Conservation (phyloP, 2,329 filamentous ascomycete genomes). For the Stromatinia cepivora region DNA sequence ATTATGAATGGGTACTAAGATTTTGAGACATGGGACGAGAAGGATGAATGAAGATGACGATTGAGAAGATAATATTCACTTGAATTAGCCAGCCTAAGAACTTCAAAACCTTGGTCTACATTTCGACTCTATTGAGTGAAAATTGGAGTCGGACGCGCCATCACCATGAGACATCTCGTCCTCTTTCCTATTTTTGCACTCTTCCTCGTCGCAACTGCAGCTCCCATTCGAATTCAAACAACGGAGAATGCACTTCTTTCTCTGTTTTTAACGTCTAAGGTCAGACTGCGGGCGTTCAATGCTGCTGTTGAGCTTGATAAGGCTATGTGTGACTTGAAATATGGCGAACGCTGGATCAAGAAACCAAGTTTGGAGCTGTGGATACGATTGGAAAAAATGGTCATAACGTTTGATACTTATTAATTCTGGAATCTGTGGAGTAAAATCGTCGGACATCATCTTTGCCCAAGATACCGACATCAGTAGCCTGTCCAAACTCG, state of each 20-base stretch:
- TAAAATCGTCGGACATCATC: too few relatives aligned
- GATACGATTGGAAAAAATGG: not conserved
- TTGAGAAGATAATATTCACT: not conserved
- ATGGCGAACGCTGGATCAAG: fast-evolving
- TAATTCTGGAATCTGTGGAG: not conserved
- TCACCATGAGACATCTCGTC: not conserved
- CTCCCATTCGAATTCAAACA: too few relatives aligned
- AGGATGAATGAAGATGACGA: not conserved
- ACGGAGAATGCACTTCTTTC: not conserved
- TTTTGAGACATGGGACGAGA: not conserved
- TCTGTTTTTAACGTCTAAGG: too few relatives aligned
- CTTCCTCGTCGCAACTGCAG: not conserved
- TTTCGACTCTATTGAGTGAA: not conserved
- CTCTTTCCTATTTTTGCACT: not conserved
- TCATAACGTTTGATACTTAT: not conserved
- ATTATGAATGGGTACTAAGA: not conserved
- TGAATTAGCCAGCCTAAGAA: not conserved
- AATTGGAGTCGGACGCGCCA: too few relatives aligned
- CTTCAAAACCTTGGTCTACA: not conserved
- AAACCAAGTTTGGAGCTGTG: not conserved
- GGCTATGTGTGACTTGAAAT: not conserved
- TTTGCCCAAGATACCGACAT: not conserved
- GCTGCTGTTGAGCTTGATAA: not conserved
- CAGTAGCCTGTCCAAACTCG: too few relatives aligned
- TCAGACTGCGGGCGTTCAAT: too few relatives aligned